Evolutionary conservation across 163 green algal genomes (phyloP), one percentile per base, ranked within the genome.

Genomic region (Chloromonas sp.): DNA sequence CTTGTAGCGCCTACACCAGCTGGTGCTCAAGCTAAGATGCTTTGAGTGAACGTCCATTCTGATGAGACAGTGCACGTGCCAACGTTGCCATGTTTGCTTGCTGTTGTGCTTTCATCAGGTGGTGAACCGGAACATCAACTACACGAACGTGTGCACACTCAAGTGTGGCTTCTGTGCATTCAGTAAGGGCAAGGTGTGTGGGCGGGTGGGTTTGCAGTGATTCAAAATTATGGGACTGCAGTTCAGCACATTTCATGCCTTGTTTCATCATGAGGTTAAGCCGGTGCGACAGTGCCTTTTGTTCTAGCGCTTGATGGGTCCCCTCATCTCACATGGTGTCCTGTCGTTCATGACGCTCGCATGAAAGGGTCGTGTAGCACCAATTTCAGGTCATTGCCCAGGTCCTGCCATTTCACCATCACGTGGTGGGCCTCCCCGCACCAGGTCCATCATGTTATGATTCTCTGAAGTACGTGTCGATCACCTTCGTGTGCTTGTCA

Each of bases 71-170:
- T 36, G 66, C 66, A 76, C 66, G 8, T 76, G 66, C 8, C 66
- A 76, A 11, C 66, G 66, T 76, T 76, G 66, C 66, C 66, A 8
- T 76, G 66, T 36, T 36, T 36, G 36, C 36, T 36, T 36, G 36
- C 36, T 36, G 36, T 36, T 36, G 36, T 36, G 36, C 36, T 36
- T 36, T 36, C 36, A 36, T 36, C 36, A 36, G 36, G 36, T 74
- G 66, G 91, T 91, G 13, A 96, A 96, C 84, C 90, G 94, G 14
- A 98, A 98, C 92, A 98, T 98, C 86, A 98, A 98, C 88, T 98
- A 98, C 93, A 98, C 94, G 57, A 98, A 98, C 78, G 91, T 97
- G 14, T 97, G 95, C 86, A 94, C 89, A 3, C 83, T 87, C 60
- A 84, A 84, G 84, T 91, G 89, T 84, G 80, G 85, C 71, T 96